Percentiles rank a stretch among this genome's conserved stretches.
Conservation (phyloP, 1,139 yeast species). For the Zygotorulaspora mrakii region DNA sequence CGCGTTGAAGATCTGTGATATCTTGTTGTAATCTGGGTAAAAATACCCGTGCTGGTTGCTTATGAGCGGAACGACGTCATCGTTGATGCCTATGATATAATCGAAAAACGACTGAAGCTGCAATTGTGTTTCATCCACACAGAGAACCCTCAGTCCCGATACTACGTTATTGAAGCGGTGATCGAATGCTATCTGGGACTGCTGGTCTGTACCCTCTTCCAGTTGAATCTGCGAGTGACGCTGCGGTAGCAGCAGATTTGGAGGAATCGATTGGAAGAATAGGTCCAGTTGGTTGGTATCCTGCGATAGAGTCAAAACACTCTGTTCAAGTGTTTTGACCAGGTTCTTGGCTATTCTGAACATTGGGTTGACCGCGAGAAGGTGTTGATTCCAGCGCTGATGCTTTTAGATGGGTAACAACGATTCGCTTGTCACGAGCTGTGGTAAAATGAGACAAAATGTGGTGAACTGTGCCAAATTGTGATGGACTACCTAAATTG, state of each 20-base stretch:
- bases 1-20: slow-evolving; percentile 35
- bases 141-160: slow-evolving; percentile 54
- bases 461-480: no score
- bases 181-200: slow-evolving; percentile 11
- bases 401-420: neutral
- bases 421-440: neutral
- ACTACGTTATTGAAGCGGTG: slow-evolving; percentile 32
- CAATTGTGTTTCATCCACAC: slow-evolving; percentile 43
- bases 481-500: no score
- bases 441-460: no score
- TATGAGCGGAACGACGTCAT: slow-evolving; percentile 61
- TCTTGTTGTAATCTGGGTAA: slow-evolving; percentile 39
- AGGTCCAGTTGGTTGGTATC: slow-evolving; percentile 43
- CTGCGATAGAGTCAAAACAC: slow-evolving; percentile 28
- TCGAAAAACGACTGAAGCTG: slow-evolving; percentile 85
- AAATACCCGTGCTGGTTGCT: slow-evolving; percentile 37
- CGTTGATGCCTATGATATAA: slow-evolving; percentile 72
- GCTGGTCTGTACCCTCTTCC: slow-evolving; percentile 7
- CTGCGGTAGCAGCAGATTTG: slow-evolving; percentile 29
- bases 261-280: slow-evolving; percentile 49
- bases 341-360: slow-evolving; percentile 84
- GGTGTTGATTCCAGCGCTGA: neutral
- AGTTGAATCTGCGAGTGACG: slow-evolving; percentile 12
- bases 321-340: slow-evolving; percentile 69
- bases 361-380: slow-evolving; percentile 38